phyloP scores from a whole-genome alignment of 371 early-diverging fungal species.

The Mucor saturninus region DNA sequence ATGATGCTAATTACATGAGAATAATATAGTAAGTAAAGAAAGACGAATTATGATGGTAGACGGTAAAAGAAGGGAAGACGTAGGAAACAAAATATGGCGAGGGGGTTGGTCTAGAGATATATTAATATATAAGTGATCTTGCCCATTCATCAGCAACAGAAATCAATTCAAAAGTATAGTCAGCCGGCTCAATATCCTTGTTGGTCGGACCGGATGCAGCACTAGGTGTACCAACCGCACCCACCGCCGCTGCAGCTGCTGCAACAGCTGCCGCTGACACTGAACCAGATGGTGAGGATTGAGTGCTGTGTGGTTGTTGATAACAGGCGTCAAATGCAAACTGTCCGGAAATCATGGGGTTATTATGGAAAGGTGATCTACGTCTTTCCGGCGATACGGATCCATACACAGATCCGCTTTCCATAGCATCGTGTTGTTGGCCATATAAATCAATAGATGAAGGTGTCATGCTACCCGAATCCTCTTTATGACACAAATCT shows the following conservation, averaged over 20 bases:
- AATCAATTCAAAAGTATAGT: constrained; percentile 56
- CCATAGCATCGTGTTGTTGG: constrained; percentile 13
- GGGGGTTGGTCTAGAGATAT: not conserved
- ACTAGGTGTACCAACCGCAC: constrained; percentile 39
- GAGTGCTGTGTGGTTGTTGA: constrained; percentile 18
- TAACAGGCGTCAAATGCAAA: constrained; percentile 22
- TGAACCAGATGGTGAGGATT: constrained; percentile 28
- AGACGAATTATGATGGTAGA: too few relatives aligned
- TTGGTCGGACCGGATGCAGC: constrained; percentile 18
- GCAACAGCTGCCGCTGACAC: constrained; percentile 35
- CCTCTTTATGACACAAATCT: constrained; percentile 29
- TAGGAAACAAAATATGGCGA: constrained; percentile 2
- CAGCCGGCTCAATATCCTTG: constrained; percentile 52
- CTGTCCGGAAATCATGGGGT: constrained; percentile 23
- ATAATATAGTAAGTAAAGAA: not conserved
- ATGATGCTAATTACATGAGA: too few relatives aligned
- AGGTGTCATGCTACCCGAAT: constrained; percentile 3
- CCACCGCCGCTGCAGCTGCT: constrained; percentile 38
- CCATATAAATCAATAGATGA: constrained; percentile 8
- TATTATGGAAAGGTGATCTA: constrained; percentile 20
- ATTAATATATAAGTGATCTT: constrained; percentile 46
- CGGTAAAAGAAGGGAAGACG: not conserved
- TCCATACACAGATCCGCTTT: constrained; percentile 19
- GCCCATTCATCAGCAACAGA: constrained; percentile 61
- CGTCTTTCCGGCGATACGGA: constrained; percentile 25